Evolutionary conservation across 2,329 filamentous ascomycete species (phyloP).

Genomic region (Ceratocystiopsis brevicomis): DNA sequence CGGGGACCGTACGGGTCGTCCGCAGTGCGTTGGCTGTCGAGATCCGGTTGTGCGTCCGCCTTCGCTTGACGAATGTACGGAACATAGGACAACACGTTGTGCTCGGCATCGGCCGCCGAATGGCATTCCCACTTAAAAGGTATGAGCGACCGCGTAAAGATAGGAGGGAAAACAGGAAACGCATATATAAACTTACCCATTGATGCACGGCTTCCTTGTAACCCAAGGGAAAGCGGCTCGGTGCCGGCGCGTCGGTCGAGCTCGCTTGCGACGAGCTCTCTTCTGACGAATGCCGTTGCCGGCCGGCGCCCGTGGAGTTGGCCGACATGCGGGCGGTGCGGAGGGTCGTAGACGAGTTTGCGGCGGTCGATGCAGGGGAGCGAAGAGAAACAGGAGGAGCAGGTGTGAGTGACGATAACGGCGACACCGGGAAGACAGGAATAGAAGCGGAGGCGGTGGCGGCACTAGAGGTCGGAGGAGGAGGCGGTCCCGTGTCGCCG

Average conservation of each 20-base stretch:
- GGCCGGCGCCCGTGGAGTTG: neutral
- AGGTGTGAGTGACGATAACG: too few species aligned
- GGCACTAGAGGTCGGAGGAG: neutral
- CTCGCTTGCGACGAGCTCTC: conserved; percentile 1
- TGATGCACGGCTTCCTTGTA: conserved; percentile 85
- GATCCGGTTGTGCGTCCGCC: conserved; percentile 16
- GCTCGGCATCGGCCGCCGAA: conserved; percentile 70
- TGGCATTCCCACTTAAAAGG: conserved; percentile 62
- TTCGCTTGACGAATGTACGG: conserved; percentile 64
- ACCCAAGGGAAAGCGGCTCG: conserved; percentile 51
- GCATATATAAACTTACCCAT: conserved; percentile 44
- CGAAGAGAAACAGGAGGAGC: too few species aligned
- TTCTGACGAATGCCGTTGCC: conserved; percentile 1
- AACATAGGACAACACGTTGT: conserved; percentile 69
- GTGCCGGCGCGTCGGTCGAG: conserved; percentile 4
- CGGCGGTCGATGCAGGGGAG: neutral
- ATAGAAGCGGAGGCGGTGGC: neutral
- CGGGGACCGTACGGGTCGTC: conserved; percentile 69
- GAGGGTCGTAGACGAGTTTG: too few species aligned
- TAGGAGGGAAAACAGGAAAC: neutral
- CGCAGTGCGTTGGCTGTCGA: neutral
- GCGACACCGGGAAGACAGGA: conserved; percentile 7
- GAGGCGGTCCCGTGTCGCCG: neutral
- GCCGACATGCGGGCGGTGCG: conserved; percentile 1
- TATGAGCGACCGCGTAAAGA: neutral